A percentile compares a stretch with the other conserved stretches of the same genome.
phyloP scores from a whole-genome alignment of 202 grass and related monocot species.

The Eragrostis tef region DNA sequence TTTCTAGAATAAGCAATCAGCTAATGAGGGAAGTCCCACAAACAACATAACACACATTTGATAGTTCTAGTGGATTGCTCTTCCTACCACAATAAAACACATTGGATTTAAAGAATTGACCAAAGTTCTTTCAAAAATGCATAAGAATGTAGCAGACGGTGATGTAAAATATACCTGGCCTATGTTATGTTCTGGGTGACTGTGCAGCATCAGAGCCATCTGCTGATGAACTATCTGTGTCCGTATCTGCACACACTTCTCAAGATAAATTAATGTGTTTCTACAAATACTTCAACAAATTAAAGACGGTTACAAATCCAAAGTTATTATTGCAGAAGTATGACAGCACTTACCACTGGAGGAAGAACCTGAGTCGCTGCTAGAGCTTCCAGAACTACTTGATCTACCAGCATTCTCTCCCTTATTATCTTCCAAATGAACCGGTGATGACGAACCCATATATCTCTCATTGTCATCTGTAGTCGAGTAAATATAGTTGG shows the following conservation, averaged over 20 bases:
- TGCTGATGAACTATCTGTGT: slow-evolving; percentile 80
- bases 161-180: slow-evolving; percentile 55
- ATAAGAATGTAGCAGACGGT: neutral
- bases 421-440: slow-evolving; percentile 64
- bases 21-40: too few relatives aligned
- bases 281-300: slow-evolving; percentile 34
- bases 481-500: slow-evolving; percentile 42
- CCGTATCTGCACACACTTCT: slow-evolving; percentile 70
- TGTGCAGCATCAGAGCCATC: slow-evolving; percentile 78
- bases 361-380: slow-evolving; percentile 79
- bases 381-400: slow-evolving; percentile 89
- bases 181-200: slow-evolving; percentile 71
- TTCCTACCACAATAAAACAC: neutral
- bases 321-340: slow-evolving; percentile 1
- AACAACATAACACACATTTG: neutral
- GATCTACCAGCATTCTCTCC: slow-evolving; percentile 63
- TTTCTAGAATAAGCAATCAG: slow-evolving; percentile 30
- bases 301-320: slow-evolving; percentile 9
- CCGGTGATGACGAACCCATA: slow-evolving; percentile 65
- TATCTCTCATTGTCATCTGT: slow-evolving; percentile 71
- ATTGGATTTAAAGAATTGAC: slow-evolving; percentile 17
- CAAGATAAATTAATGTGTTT: slow-evolving; percentile 43
- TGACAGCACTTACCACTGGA: slow-evolving; percentile 64
- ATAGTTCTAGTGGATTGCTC: neutral
- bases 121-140: slow-evolving; percentile 21